These are phyloP conservation scores for Sphagnurus paluster DNA, from an alignment of 1,284 basidiomycete genomes.

Conservation along the genomic window DNA sequence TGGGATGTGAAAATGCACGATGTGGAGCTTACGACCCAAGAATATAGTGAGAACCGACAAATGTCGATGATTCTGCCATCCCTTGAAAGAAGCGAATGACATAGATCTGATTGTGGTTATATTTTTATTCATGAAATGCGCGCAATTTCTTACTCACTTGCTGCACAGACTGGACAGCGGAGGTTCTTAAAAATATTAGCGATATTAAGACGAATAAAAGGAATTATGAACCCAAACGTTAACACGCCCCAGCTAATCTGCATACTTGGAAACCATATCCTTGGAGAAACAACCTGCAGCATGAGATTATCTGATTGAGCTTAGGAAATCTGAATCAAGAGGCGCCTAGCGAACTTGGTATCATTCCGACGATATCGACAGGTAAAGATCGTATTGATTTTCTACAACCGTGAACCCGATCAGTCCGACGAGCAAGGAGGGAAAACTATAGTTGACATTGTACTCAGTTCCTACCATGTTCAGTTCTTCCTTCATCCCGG, in stretches of 20 bases:
- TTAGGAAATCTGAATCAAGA: neutral
- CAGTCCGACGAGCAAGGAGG: too few relatives aligned
- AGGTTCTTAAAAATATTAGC: conserved; percentile 42
- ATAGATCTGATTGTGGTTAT: conserved; percentile 59
- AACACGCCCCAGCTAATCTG: conserved; percentile 65
- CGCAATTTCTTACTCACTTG: conserved; percentile 38
- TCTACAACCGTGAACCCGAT: conserved; percentile 37
- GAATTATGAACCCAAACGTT: conserved; percentile 51
- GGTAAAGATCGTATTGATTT: conserved; percentile 73
- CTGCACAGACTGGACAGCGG: conserved; percentile 51
- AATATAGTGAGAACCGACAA: conserved; percentile 74
- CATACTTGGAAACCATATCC: conserved; percentile 67
- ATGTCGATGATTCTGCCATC: conserved; percentile 71
- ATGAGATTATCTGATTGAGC: conserved; percentile 55
- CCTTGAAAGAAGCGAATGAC: conserved; percentile 77
- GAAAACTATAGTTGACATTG: conserved; percentile 46
- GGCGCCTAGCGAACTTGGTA: conserved; percentile 52
- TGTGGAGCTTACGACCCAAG: conserved; percentile 63
- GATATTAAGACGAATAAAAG: neutral
- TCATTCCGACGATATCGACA: conserved; percentile 74
- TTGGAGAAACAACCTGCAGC: conserved; percentile 59
- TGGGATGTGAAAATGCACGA: neutral
- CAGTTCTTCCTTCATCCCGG: conserved; percentile 82
- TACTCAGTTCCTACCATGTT: conserved; percentile 69
- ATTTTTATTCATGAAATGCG: conserved; percentile 15